Evolutionary conservation across 805 yeast genomes (phyloP).

Genomic region (Barnettozyma sp.): DNA sequence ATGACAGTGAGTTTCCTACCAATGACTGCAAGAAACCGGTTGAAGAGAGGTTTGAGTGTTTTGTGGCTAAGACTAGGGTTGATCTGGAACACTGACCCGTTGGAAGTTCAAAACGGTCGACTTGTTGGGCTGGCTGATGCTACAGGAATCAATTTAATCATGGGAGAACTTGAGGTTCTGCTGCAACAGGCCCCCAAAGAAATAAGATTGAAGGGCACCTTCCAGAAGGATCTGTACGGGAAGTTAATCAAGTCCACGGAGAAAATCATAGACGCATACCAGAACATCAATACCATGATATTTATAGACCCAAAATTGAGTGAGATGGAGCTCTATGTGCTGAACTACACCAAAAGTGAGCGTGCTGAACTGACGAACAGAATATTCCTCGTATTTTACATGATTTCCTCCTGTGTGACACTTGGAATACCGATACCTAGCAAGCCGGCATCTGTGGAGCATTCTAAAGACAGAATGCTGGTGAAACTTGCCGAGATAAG

Average conservation of each 20-base stretch:
- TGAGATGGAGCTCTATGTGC: constrained; percentile 47
- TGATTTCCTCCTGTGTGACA: constrained; percentile 68
- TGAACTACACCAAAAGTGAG: constrained; percentile 48
- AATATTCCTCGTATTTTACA: constrained; percentile 68
- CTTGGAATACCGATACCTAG: constrained; percentile 73
- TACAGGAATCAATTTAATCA: constrained; percentile 43
- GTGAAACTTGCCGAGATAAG: constrained; percentile 58
- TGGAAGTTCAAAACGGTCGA: constrained; percentile 32
- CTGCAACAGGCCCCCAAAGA: constrained; percentile 71
- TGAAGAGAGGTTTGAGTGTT: constrained; percentile 57
- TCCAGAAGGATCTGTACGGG: constrained; percentile 48
- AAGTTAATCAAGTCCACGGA: constrained; percentile 50
- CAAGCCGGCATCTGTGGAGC: constrained; percentile 70
- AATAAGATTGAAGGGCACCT: constrained; percentile 65
- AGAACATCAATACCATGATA: constrained; percentile 64
- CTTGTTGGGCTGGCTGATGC: constrained; percentile 24
- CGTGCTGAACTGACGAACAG: constrained; percentile 65
- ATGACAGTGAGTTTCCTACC: constrained; percentile 65
- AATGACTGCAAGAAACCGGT: constrained; percentile 63
- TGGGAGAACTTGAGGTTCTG: constrained; percentile 53
- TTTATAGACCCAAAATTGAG: constrained; percentile 51
- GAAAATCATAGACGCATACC: constrained; percentile 64
- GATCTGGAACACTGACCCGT: constrained; percentile 71
- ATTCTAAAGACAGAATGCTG: constrained; percentile 63
- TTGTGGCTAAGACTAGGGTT: constrained; percentile 79